phyloP scores from a whole-genome alignment of 208 protist species.

The Leptomonas pyrrhocoris region DNA sequence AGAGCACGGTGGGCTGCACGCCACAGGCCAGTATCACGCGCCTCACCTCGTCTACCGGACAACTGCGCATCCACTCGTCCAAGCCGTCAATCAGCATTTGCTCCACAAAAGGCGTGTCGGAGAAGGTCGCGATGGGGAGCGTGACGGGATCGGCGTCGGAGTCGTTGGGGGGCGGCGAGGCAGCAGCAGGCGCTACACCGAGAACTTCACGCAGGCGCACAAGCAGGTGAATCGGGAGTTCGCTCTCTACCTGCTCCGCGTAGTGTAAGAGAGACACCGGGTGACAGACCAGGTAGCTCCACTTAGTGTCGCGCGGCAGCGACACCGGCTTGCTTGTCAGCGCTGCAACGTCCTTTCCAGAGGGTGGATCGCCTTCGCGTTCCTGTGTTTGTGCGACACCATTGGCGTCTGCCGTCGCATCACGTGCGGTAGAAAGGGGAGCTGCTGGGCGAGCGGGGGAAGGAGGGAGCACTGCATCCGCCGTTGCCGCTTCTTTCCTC shows the following conservation, averaged over 20 bases:
- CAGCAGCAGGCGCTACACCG: constrained; percentile 14
- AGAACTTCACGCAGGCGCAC: constrained; percentile 53
- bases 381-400: background rate
- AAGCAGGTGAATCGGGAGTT: constrained; percentile 51
- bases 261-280: constrained; percentile 61
- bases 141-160: background rate
- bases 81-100: constrained; percentile 86
- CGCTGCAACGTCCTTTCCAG: background rate
- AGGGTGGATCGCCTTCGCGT: too few relatives aligned
- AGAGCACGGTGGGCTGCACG: constrained; percentile 63
- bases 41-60: constrained; percentile 42
- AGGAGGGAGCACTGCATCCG: too few relatives aligned
- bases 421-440: too few relatives aligned
- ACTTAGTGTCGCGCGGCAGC: constrained; percentile 24
- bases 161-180: too few relatives aligned
- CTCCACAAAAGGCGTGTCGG: constrained; percentile 47
- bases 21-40: constrained; percentile 71
- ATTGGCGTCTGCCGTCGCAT: background rate
- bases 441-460: too few relatives aligned
- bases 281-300: constrained; percentile 31
- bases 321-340: background rate
- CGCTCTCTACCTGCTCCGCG: constrained; percentile 41
- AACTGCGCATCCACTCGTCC: constrained; percentile 65
- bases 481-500: too few relatives aligned
- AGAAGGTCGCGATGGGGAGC: background rate